Conservation (phyloP, 805 yeast species). For the Phaffomyces thermotolerans region DNA sequence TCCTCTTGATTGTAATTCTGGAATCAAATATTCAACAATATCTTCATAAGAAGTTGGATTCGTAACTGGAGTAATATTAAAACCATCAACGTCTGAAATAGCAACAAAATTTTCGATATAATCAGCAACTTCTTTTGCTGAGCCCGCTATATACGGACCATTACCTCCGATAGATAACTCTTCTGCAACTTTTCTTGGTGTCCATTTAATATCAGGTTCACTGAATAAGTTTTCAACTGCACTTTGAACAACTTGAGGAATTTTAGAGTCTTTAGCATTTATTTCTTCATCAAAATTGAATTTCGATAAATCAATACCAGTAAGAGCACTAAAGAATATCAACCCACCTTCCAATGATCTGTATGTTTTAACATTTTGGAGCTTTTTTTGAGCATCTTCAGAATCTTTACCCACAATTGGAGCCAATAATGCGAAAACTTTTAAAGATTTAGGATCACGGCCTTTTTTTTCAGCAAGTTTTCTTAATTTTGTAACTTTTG, state of each 20-base stretch:
- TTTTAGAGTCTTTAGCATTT: conserved; percentile 6
- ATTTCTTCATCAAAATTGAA: conserved; percentile 20
- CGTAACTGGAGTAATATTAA: conserved; percentile 34
- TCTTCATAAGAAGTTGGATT: conserved; percentile 36
- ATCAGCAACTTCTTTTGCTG: conserved; percentile 34
- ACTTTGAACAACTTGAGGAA: conserved; percentile 27
- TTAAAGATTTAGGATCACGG: conserved; percentile 32
- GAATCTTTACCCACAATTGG: conserved; percentile 33
- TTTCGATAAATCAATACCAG: conserved; percentile 35
- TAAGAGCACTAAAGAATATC: conserved; percentile 38
- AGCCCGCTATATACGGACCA: conserved; percentile 28
- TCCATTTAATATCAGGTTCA: conserved; percentile 15
- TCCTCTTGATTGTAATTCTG: conserved; percentile 31
- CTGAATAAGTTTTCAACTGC: conserved; percentile 25
- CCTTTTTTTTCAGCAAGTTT: conserved; percentile 26
- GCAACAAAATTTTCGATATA: conserved; percentile 35
- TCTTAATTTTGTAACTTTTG: conserved; percentile 28
- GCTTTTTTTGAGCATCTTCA: conserved; percentile 34
- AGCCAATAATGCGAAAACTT: conserved; percentile 31
- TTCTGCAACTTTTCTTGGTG: conserved; percentile 25
- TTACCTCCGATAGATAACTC: conserved; percentile 26
- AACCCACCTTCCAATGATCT: conserved; percentile 38
- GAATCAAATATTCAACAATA: conserved; percentile 31
- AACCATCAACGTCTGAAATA: conserved; percentile 36
- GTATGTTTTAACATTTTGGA: conserved; percentile 24